phyloP scores from a whole-genome alignment of 441 rosid genomes.

The Jatropha multifida region DNA sequence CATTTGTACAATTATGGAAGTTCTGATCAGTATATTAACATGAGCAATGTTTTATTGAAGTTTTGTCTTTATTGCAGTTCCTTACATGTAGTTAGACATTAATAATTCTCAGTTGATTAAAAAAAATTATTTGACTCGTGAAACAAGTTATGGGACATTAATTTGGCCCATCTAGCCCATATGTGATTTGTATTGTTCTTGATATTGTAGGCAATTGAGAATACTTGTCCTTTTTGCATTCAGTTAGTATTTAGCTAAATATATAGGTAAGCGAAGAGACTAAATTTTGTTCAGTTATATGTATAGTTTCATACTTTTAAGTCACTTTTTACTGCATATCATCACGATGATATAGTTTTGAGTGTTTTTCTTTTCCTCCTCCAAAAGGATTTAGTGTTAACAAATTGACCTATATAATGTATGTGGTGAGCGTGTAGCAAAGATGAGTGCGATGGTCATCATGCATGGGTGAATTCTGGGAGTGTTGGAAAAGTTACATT shows the following conservation, averaged over 20 bases:
- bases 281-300: neutral
- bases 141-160: neutral
- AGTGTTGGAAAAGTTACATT: neutral
- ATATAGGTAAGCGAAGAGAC: neutral
- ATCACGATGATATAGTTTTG: neutral
- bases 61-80: neutral
- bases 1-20: slow-evolving; percentile 12
- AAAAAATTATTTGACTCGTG: neutral
- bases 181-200: neutral
- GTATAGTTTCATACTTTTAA: no score
- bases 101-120: neutral
- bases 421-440: neutral
- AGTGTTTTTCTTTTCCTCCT: neutral
- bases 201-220: neutral
- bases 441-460: neutral
- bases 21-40: slow-evolving; percentile 5
- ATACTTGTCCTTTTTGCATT: neutral
- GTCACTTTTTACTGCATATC: neutral
- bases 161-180: neutral
- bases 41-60: neutral
- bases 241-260: neutral
- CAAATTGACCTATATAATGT: neutral
- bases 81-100: slow-evolving; percentile 1
- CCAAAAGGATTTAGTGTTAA: neutral
- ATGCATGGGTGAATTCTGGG: neutral